Evolutionary conservation across 2,329 filamentous ascomycete species (phyloP), one percentile per base, ranked within the genome.

Genomic region (Sarocladium oryzae): DNA sequence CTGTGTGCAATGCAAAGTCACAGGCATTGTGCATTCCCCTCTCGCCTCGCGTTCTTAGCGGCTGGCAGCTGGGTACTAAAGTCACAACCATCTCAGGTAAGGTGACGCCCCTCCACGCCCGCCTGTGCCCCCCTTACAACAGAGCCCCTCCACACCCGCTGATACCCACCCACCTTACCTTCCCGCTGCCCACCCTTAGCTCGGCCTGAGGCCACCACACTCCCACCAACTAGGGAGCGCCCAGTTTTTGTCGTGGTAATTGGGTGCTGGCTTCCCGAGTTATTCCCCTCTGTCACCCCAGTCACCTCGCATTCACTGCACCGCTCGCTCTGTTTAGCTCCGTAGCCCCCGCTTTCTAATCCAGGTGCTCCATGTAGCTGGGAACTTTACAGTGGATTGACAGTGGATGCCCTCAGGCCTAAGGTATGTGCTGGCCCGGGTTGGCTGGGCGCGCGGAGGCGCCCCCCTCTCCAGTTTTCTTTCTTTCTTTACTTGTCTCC

Each of bases 141-240:
- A 48, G 5, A 48, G 43, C 43, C 43, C 28, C 43, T 48, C 43
- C 43, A 48, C 40, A 45, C 43, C 43, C 43, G 43, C 26, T 33
- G 43, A 26, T 26, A 48, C 43, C 43, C 43, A 33, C 43, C 26
- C 33, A 21, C 18, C 43, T n/a, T 48, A 21, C 18, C 43, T n/a
- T 48, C 28, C 43, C 43, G 28, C 26, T 48, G 43, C 28, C 28
- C 43, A 48, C 43, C 43, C 4, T 33, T 48, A 48, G 43, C 43
- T 24, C 16, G n/a, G 43, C 43, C 43, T 33, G 28, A 48, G 26
- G 43, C 24, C 26, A 48, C 26, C 43, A 48, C 8, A 15, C 24
- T n/a, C 4, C 11, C 33, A 13, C 28, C 13, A 13, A 30, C 7
- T 7, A 7, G 28, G 28, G 28, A 30, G 28, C 13, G 28, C 7